These are phyloP conservation scores for Saccharomyces hybrid DNA, from an alignment of 1,139 yeast species.

Conservation along the genomic window DNA sequence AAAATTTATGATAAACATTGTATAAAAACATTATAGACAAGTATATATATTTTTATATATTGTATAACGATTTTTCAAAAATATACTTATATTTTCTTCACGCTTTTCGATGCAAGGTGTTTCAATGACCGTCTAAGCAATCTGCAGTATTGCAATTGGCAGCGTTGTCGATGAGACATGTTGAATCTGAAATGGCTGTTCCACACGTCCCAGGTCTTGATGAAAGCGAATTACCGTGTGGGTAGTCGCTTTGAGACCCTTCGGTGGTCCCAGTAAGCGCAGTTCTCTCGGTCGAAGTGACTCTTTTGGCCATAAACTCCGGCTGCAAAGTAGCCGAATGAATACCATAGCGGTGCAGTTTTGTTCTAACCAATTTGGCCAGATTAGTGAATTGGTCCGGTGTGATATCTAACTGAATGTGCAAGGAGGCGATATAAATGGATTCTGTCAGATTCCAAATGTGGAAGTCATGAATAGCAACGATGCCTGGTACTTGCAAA, in stretches of 20 bases:
- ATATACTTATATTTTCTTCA: neutral
- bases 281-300: constrained; percentile 26
- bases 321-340: constrained; percentile 96
- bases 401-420: constrained; percentile 60
- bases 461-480: constrained; percentile 89
- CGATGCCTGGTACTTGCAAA: constrained; percentile 58
- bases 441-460: constrained; percentile 94
- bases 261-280: too few relatives aligned
- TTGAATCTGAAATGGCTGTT: neutral
- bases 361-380: constrained; percentile 69
- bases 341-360: constrained; percentile 76
- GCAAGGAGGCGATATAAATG: constrained; percentile 80
- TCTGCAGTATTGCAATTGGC: neutral
- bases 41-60: constrained; percentile 13
- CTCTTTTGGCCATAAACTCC: constrained; percentile 44
- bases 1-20: neutral
- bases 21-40: neutral
- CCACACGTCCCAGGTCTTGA: neutral
- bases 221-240: neutral
- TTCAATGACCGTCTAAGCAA: neutral
- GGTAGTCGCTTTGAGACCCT: constrained; percentile 13
- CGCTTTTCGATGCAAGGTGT: neutral
- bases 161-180: constrained; percentile 1
- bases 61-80: neutral
- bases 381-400: constrained; percentile 64